phyloP scores from a whole-genome alignment of 441 rosid species.

The Pelargonium australe region DNA sequence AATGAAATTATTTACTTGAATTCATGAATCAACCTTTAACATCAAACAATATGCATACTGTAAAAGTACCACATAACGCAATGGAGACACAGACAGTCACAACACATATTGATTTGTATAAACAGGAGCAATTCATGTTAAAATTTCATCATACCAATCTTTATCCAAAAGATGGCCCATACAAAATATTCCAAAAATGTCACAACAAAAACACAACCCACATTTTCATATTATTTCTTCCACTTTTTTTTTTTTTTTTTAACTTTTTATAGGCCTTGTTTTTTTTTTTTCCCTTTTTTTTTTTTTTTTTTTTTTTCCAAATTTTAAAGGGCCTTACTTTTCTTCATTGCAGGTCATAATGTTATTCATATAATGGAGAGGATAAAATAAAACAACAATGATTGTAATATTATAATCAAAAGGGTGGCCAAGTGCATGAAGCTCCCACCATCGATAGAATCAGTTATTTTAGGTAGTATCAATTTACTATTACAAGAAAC shows the following conservation, averaged over 20 bases:
- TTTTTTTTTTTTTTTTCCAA: too few relatives aligned
- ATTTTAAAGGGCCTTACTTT: neutral
- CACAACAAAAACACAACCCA: neutral
- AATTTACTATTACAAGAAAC: too few relatives aligned
- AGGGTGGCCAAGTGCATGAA: too few relatives aligned
- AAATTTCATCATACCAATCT: neutral
- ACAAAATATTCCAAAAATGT: neutral
- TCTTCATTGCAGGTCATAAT: neutral
- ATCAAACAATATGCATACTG: neutral
- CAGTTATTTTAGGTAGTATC: too few relatives aligned
- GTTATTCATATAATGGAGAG: neutral
- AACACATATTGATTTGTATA: neutral
- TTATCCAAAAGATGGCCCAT: neutral
- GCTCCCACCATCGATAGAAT: too few relatives aligned
- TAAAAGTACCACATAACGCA: neutral
- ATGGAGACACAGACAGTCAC: neutral
- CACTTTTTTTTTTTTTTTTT: too few relatives aligned
- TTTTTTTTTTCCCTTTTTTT: too few relatives aligned
- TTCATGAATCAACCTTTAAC: neutral
- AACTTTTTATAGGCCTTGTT: too few relatives aligned
- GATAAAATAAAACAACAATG: neutral
- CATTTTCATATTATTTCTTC: neutral
- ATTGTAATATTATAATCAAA: too few relatives aligned
- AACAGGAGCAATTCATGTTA: neutral
- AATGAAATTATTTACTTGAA: slow-evolving; percentile 12